Evolutionary conservation across 139 green algal species (phyloP).

Genomic region (Chlamydomonas schloesseri): DNA sequence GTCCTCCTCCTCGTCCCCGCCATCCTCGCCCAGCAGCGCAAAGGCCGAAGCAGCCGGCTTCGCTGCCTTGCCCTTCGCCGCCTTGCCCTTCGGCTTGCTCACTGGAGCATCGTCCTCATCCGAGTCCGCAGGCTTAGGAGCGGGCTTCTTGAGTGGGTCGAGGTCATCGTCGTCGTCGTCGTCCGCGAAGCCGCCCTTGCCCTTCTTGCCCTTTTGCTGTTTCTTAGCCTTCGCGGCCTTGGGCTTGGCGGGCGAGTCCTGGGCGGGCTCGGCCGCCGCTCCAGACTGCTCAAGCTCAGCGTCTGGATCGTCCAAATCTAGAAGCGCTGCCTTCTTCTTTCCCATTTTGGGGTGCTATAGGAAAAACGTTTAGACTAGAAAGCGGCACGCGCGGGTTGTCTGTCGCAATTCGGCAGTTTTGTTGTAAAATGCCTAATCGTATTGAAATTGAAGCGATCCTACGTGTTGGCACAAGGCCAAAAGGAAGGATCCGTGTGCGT

Average conservation of each 20-base stretch:
- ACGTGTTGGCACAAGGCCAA: conserved; percentile 24
- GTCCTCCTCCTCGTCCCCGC: conserved; percentile 56
- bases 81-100: conserved; percentile 61
- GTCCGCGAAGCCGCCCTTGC: conserved; percentile 58
- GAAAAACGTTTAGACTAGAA: no score
- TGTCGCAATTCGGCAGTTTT: background rate
- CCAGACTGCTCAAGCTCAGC: background rate
- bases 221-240: conserved; percentile 62
- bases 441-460: no score
- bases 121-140: conserved; percentile 17
- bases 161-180: conserved; percentile 74
- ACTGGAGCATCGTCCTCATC: conserved; percentile 62
- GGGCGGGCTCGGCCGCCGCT: no score
- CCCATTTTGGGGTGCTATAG: conserved; percentile 27
- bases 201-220: conserved; percentile 78
- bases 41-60: conserved; percentile 58
- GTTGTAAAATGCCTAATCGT: background rate
- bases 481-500: background rate
- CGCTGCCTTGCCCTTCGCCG: conserved; percentile 45
- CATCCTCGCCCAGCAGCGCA: conserved; percentile 62
- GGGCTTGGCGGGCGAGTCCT: background rate
- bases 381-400: background rate
- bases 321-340: conserved; percentile 49
- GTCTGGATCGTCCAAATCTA: conserved; percentile 20
- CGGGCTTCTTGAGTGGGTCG: conserved; percentile 33